phyloP scores from a whole-genome alignment of 352 stramenopile genomes.

The Pythium scleroteichum region DNA sequence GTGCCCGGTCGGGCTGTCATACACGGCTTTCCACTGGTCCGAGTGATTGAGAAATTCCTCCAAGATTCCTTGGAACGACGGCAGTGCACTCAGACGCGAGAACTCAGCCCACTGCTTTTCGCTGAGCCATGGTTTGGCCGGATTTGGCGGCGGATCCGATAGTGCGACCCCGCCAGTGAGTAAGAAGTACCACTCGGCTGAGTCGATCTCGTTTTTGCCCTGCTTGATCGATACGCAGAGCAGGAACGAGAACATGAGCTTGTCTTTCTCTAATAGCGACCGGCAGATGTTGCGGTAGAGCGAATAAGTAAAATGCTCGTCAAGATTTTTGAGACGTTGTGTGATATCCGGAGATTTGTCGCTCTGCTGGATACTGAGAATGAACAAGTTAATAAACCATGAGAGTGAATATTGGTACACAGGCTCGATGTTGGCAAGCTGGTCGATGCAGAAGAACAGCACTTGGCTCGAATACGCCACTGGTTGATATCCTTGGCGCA shows the following conservation, averaged over 20 bases:
- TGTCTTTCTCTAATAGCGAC: conserved; percentile 93
- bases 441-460: conserved; percentile 94
- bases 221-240: conserved; percentile 88
- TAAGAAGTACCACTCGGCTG: conserved; percentile 92
- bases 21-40: conserved; percentile 87
- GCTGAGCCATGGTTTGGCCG: conserved; percentile 88
- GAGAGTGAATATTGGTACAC: conserved; percentile 93
- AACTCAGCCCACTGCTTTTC: conserved; percentile 94
- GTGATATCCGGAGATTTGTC: conserved; percentile 75
- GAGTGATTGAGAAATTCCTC: conserved; percentile 81
- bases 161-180: conserved; percentile 92
- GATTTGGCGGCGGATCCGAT: conserved; percentile 89
- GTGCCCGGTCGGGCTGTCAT: conserved; percentile 82
- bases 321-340: conserved; percentile 78
- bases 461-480: conserved; percentile 91
- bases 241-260: conserved; percentile 93
- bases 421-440: conserved; percentile 93
- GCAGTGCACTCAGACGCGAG: conserved; percentile 82
- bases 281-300: conserved; percentile 93
- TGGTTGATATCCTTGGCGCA: conserved; percentile 87
- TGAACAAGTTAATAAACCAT: conserved; percentile 93
- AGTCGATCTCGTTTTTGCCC: conserved; percentile 76
- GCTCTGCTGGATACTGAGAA: conserved; percentile 87
- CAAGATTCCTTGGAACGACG: conserved; percentile 76
- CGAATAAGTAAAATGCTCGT: conserved; percentile 91